Evolutionary conservation across 2,329 filamentous ascomycete species (phyloP).

Genomic region (Aureobasidium namibiae): DNA sequence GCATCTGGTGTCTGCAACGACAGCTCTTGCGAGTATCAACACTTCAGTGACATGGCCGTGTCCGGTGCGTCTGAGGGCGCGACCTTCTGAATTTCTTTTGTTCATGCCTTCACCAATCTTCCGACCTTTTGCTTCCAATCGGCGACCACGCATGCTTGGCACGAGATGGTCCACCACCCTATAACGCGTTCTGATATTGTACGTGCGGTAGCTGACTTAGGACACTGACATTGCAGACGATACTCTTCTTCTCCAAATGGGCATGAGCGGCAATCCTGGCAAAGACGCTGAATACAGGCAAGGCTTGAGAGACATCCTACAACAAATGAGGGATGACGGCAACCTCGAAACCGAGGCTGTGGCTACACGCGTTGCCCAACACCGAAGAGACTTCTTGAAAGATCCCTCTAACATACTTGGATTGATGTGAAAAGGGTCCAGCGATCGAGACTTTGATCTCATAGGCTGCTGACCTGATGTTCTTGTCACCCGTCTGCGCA

Average conservation of each 20-base stretch:
- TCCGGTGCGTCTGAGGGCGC: slow-evolving; percentile 57
- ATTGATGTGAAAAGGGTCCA: slow-evolving; percentile 1
- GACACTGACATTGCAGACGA: slow-evolving; percentile 26
- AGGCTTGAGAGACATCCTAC: slow-evolving; percentile 54
- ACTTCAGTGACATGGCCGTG: slow-evolving; percentile 65
- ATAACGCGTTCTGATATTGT: slow-evolving; percentile 2
- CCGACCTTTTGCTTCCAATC: not conserved
- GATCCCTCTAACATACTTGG: slow-evolving; percentile 55
- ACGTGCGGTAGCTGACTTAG: slow-evolving; percentile 20
- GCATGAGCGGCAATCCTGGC: slow-evolving; percentile 21
- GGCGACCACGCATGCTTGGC: not conserved
- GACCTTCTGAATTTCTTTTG: slow-evolving; percentile 17
- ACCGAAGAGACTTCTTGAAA: slow-evolving; percentile 55
- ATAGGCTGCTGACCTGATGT: not conserved
- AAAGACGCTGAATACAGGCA: slow-evolving; percentile 43
- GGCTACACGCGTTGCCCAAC: slow-evolving; percentile 58
- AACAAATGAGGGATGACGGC: slow-evolving; percentile 50
- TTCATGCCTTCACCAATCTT: not conserved
- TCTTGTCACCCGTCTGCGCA: not conserved
- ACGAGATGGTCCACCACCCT: not conserved
- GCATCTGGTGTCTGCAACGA: slow-evolving; percentile 67
- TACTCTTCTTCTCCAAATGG: slow-evolving; percentile 23
- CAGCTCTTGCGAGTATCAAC: slow-evolving; percentile 64
- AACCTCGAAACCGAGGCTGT: slow-evolving; percentile 60
- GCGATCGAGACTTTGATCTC: not conserved